These are phyloP conservation scores for Microglena sp. DNA, from an alignment of 139 green algal species.

Conservation along the genomic window DNA sequence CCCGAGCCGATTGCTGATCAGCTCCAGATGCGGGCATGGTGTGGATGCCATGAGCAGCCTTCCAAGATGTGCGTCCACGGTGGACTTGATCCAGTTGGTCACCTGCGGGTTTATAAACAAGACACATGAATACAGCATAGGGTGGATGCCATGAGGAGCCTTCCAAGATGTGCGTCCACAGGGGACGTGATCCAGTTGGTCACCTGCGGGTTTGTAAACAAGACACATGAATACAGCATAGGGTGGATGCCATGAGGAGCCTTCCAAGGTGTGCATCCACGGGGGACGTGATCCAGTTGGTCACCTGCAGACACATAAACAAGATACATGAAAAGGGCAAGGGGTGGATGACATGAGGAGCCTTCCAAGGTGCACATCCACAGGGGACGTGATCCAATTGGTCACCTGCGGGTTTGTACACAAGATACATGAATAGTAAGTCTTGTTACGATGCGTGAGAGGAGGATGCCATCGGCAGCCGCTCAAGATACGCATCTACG, in stretches of 20 bases:
- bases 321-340: slow-evolving; percentile 1
- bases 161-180: slow-evolving; percentile 32
- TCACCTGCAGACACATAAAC: slow-evolving; percentile 13
- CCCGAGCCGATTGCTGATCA: neutral
- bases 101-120: slow-evolving; percentile 14
- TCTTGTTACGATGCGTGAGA: too few species aligned
- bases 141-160: slow-evolving; percentile 21
- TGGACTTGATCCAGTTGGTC: slow-evolving; percentile 28
- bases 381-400: slow-evolving; percentile 27
- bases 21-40: neutral
- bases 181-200: slow-evolving; percentile 31
- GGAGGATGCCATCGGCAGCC: neutral
- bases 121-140: slow-evolving; percentile 7
- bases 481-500: slow-evolving; percentile 12
- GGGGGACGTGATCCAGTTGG: slow-evolving; percentile 31
- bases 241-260: neutral
- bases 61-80: slow-evolving; percentile 33
- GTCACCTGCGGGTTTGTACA: slow-evolving; percentile 17
- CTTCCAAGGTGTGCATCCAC: slow-evolving; percentile 13
- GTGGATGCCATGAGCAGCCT: slow-evolving; percentile 21
- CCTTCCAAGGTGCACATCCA: slow-evolving; percentile 13
- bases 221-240: slow-evolving; percentile 4
- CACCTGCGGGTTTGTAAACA: slow-evolving; percentile 13
- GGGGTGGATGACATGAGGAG: neutral
- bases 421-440: neutral